phyloP scores from a whole-genome alignment of 441 rosid species.

The Adansonia madagascariensis region DNA sequence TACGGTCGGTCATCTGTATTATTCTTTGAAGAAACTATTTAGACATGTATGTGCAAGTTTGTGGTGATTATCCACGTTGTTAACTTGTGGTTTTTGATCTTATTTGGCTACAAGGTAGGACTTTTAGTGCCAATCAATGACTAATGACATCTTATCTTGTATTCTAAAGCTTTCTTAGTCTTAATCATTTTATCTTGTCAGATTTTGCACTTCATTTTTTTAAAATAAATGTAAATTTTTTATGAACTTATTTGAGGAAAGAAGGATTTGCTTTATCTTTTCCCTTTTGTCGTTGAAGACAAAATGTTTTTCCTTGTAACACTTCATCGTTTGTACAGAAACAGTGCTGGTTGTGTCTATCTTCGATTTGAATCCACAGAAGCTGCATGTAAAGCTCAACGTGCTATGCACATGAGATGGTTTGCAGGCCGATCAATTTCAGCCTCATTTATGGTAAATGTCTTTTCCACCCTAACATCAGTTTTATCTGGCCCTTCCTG shows the following conservation, averaged over 20 bases:
- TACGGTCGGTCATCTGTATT: background rate
- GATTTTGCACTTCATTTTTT: background rate
- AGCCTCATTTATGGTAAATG: constrained; percentile 72
- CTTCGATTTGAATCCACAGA: constrained; percentile 65
- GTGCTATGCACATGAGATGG: constrained; percentile 87
- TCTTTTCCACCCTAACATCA: background rate
- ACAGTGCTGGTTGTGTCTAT: constrained; percentile 76
- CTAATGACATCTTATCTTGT: background rate
- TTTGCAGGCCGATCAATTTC: constrained; percentile 81
- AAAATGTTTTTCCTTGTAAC: background rate
- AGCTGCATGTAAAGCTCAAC: constrained; percentile 68
- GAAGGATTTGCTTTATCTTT: background rate
- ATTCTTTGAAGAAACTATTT: background rate
- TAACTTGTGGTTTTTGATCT: no score
- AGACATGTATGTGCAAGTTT: no score
- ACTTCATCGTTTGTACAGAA: constrained; percentile 41
- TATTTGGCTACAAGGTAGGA: no score
- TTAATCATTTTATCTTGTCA: background rate
- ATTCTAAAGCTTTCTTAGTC: background rate
- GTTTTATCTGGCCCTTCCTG: background rate
- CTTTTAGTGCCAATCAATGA: background rate
- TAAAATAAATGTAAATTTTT: background rate
- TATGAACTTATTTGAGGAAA: background rate
- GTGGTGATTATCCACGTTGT: no score
- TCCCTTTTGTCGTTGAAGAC: background rate